phyloP scores from a whole-genome alignment of 164 flowering plant species.

The Magnolia sinica region DNA sequence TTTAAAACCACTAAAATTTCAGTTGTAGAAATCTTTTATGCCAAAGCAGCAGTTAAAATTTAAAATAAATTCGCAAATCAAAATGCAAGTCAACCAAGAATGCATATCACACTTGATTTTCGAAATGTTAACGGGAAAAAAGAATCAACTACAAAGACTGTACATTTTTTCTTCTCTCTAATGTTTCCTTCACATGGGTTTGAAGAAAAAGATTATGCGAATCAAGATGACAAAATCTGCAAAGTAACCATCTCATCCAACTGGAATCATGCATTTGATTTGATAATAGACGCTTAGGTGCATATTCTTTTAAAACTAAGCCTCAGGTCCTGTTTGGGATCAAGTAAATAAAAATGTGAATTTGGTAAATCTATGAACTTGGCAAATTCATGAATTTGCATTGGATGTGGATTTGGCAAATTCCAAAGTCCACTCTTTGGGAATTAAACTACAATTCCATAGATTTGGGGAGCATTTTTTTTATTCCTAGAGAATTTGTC shows the following conservation, averaged over 20 bases:
- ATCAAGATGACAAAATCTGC: neutral
- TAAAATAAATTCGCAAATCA: neutral
- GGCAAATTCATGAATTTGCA: no score
- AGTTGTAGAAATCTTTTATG: neutral
- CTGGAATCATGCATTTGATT: neutral
- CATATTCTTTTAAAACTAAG: neutral
- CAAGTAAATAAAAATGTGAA: no score
- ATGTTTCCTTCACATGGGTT: neutral
- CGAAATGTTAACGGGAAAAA: no score
- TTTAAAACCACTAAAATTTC: neutral
- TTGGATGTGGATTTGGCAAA: no score
- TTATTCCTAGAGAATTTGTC: no score
- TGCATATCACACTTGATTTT: neutral
- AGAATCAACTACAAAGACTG: neutral
- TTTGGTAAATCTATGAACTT: no score
- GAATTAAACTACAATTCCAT: no score
- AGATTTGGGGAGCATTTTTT: no score
- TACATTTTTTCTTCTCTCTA: no score
- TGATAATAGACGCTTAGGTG: neutral
- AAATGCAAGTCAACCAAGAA: neutral
- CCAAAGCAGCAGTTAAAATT: neutral
- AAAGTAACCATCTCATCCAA: neutral
- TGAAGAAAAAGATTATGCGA: neutral
- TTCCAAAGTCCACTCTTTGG: no score
- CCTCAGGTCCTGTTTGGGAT: neutral